These are phyloP conservation scores for Ogataea nitratoaversa DNA, from an alignment of 805 yeast genomes.

Conservation along the genomic window DNA sequence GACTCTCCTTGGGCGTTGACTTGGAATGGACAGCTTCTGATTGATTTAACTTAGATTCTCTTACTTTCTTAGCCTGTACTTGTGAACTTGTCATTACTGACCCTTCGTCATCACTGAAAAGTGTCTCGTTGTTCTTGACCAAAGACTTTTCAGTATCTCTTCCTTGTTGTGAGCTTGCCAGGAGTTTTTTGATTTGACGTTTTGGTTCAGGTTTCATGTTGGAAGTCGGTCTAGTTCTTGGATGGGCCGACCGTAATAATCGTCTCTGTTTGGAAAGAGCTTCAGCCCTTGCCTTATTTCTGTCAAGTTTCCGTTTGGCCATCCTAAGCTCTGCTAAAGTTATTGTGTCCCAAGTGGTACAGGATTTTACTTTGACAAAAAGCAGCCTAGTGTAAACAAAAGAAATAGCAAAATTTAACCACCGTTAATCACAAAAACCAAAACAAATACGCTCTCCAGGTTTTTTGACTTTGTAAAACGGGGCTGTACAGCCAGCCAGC, in stretches of 20 bases:
- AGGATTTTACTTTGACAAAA: too few species aligned
- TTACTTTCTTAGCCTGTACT: not conserved
- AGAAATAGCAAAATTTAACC: too few species aligned
- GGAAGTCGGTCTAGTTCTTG: not conserved
- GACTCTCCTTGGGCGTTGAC: not conserved
- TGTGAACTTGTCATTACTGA: constrained; percentile 1
- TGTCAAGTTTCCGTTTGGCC: too few species aligned
- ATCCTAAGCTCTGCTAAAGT: too few species aligned
- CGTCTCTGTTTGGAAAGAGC: too few species aligned
- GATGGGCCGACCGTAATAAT: not conserved
- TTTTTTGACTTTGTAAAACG: too few species aligned
- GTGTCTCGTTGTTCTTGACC: constrained; percentile 17
- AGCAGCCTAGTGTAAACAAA: too few species aligned
- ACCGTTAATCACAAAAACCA: too few species aligned
- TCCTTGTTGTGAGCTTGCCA: constrained; percentile 2
- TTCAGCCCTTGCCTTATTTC: too few species aligned
- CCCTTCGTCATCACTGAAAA: constrained; percentile 21
- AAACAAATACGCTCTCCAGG: too few species aligned
- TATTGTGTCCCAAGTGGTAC: too few species aligned
- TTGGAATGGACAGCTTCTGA: not conserved
- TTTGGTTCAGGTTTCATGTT: not conserved
- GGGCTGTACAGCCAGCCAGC: too few species aligned
- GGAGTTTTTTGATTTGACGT: not conserved
- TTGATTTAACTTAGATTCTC: not conserved
- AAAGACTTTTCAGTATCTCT: constrained; percentile 8